These are phyloP conservation scores for Kernera saxatilis DNA, from an alignment of 345 rosid species.

Conservation along the genomic window DNA sequence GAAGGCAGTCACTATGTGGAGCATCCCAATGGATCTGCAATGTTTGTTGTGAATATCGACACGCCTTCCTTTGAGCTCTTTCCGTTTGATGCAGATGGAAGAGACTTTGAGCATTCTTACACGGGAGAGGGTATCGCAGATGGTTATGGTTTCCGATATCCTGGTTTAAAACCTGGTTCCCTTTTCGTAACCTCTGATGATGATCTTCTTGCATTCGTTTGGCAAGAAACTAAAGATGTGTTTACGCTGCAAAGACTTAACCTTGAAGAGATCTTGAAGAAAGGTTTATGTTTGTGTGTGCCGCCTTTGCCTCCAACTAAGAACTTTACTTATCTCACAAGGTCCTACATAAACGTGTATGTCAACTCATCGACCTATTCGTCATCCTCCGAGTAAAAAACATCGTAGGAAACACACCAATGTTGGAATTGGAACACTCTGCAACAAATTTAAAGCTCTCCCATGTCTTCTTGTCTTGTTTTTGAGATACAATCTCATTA, in stretches of 20 bases:
- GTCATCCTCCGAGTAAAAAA: constrained; percentile 33
- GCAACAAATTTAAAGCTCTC: background rate
- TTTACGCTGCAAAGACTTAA: constrained; percentile 68
- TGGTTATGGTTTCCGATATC: constrained; percentile 78
- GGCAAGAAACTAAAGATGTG: constrained; percentile 63
- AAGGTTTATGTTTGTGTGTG: constrained; percentile 44
- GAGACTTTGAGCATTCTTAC: constrained; percentile 42
- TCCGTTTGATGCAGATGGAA: constrained; percentile 64
- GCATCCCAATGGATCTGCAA: constrained; percentile 88
- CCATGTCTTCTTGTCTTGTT: background rate
- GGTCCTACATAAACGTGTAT: constrained; percentile 70
- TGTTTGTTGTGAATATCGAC: constrained; percentile 72
- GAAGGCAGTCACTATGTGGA: constrained; percentile 75
- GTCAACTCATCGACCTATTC: background rate
- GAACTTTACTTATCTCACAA: constrained; percentile 68
- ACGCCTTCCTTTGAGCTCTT: constrained; percentile 60
- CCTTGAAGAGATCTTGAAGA: constrained; percentile 62
- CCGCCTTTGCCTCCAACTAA: constrained; percentile 49
- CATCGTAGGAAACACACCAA: background rate
- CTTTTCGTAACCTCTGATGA: constrained; percentile 47
- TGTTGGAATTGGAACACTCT: background rate
- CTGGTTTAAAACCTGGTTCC: constrained; percentile 71
- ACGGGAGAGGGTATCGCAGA: constrained; percentile 63
- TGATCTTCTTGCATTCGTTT: constrained; percentile 62
- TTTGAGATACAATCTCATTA: background rate